Conservation (phyloP, 495 filamentous ascomycete genomes). For the Viridothelium virens region DNA sequence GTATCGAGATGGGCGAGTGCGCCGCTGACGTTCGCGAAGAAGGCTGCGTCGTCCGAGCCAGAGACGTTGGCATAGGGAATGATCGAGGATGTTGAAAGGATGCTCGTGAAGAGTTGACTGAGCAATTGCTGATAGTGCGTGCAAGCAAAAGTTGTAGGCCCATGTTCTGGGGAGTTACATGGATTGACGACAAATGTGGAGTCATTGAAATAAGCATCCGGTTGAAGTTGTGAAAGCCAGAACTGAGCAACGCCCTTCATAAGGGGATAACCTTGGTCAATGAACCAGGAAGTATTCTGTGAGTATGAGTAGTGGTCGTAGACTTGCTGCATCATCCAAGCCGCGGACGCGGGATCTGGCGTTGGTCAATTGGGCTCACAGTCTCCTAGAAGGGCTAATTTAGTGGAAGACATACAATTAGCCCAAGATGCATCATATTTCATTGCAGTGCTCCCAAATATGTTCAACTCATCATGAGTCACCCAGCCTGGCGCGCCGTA, state of each 20-base stretch:
- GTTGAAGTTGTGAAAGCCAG: slow-evolving; percentile 41
- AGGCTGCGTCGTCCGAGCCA: slow-evolving; percentile 21
- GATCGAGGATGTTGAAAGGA: slow-evolving; percentile 27
- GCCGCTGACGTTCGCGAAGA: slow-evolving; percentile 28
- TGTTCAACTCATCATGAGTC: slow-evolving; percentile 42
- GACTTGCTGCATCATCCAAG: slow-evolving; percentile 48
- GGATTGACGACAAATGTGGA: slow-evolving; percentile 45
- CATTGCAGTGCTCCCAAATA: slow-evolving; percentile 46
- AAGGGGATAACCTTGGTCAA: slow-evolving; percentile 39
- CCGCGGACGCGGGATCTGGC: slow-evolving; percentile 32
- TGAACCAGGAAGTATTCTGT: slow-evolving; percentile 39
- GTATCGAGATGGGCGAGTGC: slow-evolving; percentile 37
- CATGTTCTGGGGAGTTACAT: slow-evolving; percentile 47
- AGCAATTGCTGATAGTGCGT: slow-evolving; percentile 46
- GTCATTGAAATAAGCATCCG: slow-evolving; percentile 44
- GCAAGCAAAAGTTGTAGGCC: slow-evolving; percentile 47
- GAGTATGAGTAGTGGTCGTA: slow-evolving; percentile 45
- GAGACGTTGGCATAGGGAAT: slow-evolving; percentile 18
- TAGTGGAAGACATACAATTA: slow-evolving; percentile 35
- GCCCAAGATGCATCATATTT: slow-evolving; percentile 40
- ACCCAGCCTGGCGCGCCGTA: slow-evolving; percentile 46
- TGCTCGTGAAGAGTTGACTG: slow-evolving; percentile 38
- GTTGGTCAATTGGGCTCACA: slow-evolving; percentile 43
- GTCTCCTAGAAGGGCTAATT: slow-evolving; percentile 45
- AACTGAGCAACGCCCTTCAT: slow-evolving; percentile 43